Evolutionary conservation across 1,284 basidiomycete genomes (phyloP), one percentile per base, ranked within the genome.

Genomic region (Ustilago shanxiensis): DNA sequence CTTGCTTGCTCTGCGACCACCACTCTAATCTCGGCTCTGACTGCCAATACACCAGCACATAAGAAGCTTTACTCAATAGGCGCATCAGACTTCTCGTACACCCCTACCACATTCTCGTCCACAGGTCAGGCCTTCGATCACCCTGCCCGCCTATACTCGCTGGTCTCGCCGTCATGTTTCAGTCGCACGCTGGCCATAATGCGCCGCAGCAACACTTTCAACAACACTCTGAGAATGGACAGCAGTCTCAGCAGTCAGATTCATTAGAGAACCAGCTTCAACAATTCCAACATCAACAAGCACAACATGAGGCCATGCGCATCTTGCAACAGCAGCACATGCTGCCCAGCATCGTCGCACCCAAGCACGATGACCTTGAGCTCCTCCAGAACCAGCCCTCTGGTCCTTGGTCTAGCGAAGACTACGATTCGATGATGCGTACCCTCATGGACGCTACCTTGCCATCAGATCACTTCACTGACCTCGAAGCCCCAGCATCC

Each of bases 341-440:
- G 51, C 35, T 66, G 11, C 69, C 64, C 26, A 66, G 49, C 52
- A 66, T 72, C 53, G 52, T 72, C 22, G 56, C 64, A 0, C 47
- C 60, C 20, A 75, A 75, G 64, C 60, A 70, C 2, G 57, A 64
- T 7, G 49, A 71, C 8, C 31, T 71, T 9, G 53, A 44, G 16
- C 20, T 57, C 13, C 44, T 71, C 6, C 67, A 75, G 7, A 45
- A 61, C n/a, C 67, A 54, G 22, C 67, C 72, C 16, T 60, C 72
- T 0, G 72, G 72, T 11, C 72, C 60, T 16, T 70, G 66, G 61
- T 80, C 75, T 16, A 66, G 67, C 56, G 69, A 78, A 20, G 79
- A 80, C 45, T 70, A 77, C 35, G 79, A 80, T 29, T 61, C 60
- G 16, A 76, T 79, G 69, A 69, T 79, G 68, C 65, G 77, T 47